Base-by-base conservation (phyloP, 805 yeast genomes). In the Barnettozyma salicaria region DNA sequence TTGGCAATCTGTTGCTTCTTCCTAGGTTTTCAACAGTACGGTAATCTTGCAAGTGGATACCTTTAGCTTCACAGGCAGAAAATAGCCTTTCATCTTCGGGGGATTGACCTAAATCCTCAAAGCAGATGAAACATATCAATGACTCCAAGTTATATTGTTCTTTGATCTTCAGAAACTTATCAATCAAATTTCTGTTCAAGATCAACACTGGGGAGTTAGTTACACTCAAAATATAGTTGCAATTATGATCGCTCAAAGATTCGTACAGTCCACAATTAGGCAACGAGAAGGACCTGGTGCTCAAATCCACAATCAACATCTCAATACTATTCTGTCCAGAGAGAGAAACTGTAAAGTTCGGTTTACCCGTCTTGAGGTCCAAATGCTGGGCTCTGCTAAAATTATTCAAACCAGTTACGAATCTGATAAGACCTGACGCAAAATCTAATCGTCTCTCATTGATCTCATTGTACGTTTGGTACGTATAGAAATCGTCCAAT, bases 251-350 rank as follows among this genome's bases (percentile, higher is more conserved):
- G 23, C 68, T 69, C 25, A 68, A 45, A 5, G 71, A 64, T 32
- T 67, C 73, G 41, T 68, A 68, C 14, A 68, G 45, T 4, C 68
- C 61, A 2, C 69, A 69, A 34, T 61, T 55, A 18, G 67, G 60
- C 30, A 56, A 70, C 60, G 63, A 67, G 60, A 68, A 74, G 6
- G 72, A 62, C 12, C 61, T 56, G 44, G 78, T 72, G 2, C 83
- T 80, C 47, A 76, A 54, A 55, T 78, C 84, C 17, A 77, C 53
- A 19, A 76, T 47, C 18, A 65, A 61, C 84, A 83, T 77, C 55
- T 77, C 80, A 10, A 66, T 55, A 30, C 78, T 58, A 49, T 76
- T 76, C n/a, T 55, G 49, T 19, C 75, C 65, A 42, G 68, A 74
- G 12, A 76, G 44, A 10, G 73, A 54, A 27, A 74, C 67, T 19